Evolutionary conservation across 768 basidiomycete genomes (phyloP).

Genomic region (Tricholoma bakamatsutake): DNA sequence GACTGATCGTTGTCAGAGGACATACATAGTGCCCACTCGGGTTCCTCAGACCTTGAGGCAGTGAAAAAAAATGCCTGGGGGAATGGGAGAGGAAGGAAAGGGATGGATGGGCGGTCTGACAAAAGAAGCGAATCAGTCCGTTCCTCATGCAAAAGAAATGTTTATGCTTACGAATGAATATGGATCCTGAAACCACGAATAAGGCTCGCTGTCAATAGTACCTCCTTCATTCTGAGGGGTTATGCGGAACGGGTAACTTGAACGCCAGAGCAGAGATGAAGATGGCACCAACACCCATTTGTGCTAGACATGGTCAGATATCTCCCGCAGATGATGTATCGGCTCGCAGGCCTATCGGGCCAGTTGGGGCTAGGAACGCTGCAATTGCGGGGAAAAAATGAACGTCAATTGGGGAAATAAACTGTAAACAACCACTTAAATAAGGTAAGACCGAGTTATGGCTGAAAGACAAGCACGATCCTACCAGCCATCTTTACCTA

Average conservation of each 20-base stretch:
- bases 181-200: constrained; percentile 86
- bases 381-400: constrained; percentile 77
- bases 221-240: constrained; percentile 60
- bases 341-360: constrained; percentile 75
- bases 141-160: too few species aligned
- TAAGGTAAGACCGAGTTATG: background rate
- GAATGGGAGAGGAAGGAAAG: background rate
- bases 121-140: background rate
- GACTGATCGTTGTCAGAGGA: background rate
- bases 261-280: constrained; percentile 81
- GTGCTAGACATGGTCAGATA: constrained; percentile 1
- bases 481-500: constrained; percentile 73
- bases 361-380: constrained; percentile 89
- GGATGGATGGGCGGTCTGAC: background rate
- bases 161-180: constrained; percentile 57
- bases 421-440: constrained; percentile 53
- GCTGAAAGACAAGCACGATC: constrained; percentile 8
- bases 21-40: background rate
- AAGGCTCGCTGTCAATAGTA: constrained; percentile 62
- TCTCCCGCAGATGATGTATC: background rate
- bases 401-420: constrained; percentile 73
- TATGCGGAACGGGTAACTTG: constrained; percentile 48
- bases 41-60: background rate
- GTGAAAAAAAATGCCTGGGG: background rate
- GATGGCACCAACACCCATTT: constrained; percentile 91